phyloP scores from a whole-genome alignment of 352 stramenopile species.

The Hyaloperonospora arabidopsidis region DNA sequence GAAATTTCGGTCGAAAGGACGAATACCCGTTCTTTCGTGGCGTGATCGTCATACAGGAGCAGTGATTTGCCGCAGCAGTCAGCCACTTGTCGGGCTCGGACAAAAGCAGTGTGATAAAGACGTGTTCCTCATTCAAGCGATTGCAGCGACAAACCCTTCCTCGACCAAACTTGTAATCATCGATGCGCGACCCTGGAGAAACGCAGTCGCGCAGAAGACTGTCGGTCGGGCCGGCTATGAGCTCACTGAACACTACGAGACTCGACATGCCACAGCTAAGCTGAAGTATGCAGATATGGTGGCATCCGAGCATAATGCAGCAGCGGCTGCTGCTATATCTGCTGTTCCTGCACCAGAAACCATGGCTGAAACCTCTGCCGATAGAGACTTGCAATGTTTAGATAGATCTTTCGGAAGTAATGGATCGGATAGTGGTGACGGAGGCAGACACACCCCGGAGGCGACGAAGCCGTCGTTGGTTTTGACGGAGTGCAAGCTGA shows the following conservation, averaged over 20 bases:
- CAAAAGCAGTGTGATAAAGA: conserved; percentile 82
- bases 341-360: background rate
- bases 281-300: conserved; percentile 65
- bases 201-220: conserved; percentile 86
- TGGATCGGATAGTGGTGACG: conserved; percentile 16
- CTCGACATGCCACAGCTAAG: conserved; percentile 44
- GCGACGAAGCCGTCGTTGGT: conserved; percentile 46
- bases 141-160: conserved; percentile 65
- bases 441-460: conserved; percentile 28
- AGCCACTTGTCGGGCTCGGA: conserved; percentile 74
- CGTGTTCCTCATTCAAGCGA: conserved; percentile 75
- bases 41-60: conserved; percentile 60
- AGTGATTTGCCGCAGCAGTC: conserved; percentile 74
- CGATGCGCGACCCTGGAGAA: conserved; percentile 84
- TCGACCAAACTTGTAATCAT: conserved; percentile 84
- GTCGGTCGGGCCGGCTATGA: conserved; percentile 85
- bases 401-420: conserved; percentile 6
- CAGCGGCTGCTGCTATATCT: conserved; percentile 13
- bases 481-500: conserved; percentile 73
- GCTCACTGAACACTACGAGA: conserved; percentile 79
- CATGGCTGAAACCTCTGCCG: conserved; percentile 10
- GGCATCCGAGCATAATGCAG: conserved; percentile 27
- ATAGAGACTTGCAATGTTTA: conserved; percentile 14
- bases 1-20: conserved; percentile 80
- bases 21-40: conserved; percentile 81